Percentiles rank a stretch among this genome's conserved stretches.
phyloP scores from a whole-genome alignment of 257 asterid species.

The Penstemon eatonii region DNA sequence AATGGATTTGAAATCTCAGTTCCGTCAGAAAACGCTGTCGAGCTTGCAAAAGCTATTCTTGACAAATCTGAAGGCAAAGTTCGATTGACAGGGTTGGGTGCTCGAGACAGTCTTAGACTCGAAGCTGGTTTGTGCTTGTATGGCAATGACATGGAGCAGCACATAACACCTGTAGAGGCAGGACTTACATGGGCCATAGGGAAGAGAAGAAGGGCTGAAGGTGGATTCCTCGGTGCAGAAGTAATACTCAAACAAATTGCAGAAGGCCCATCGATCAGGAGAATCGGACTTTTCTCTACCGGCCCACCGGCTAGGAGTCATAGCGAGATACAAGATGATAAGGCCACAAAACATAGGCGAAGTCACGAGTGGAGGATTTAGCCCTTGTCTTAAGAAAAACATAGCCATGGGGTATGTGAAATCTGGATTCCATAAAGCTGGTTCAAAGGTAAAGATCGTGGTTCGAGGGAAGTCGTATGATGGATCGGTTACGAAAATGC shows the following conservation, averaged over 20 bases:
- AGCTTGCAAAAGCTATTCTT: slow-evolving; percentile 87
- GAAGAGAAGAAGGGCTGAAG: slow-evolving; percentile 94
- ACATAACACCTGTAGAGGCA: slow-evolving; percentile 89
- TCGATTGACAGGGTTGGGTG: slow-evolving; percentile 83
- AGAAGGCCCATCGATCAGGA: slow-evolving; percentile 75
- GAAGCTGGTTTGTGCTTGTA: slow-evolving; percentile 95
- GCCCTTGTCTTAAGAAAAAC: slow-evolving; percentile 96
- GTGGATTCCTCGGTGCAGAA: slow-evolving; percentile 92
- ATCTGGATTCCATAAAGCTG: slow-evolving; percentile 78
- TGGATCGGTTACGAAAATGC: slow-evolving; percentile 83
- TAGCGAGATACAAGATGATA: slow-evolving; percentile 84
- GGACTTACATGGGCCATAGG: slow-evolving; percentile 99
- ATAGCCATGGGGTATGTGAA: slow-evolving; percentile 97
- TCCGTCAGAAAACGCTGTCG: slow-evolving; percentile 85
- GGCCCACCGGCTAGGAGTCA: slow-evolving; percentile 97
- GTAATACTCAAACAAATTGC: slow-evolving; percentile 83
- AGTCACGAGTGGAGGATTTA: slow-evolving; percentile 95
- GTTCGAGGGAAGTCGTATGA: slow-evolving; percentile 80
- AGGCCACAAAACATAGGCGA: slow-evolving; percentile 85
- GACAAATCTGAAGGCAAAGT: slow-evolving; percentile 91
- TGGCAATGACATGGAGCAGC: slow-evolving; percentile 98
- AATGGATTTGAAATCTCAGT: slow-evolving; percentile 98
- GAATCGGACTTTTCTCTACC: slow-evolving; percentile 75
- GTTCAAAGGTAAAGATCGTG: slow-evolving; percentile 74
- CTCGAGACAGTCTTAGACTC: slow-evolving; percentile 96